Evolutionary conservation across 2,329 filamentous ascomycete species (phyloP), one percentile per base, ranked within the genome.

Genomic region (Stylonectria norvegica): DNA sequence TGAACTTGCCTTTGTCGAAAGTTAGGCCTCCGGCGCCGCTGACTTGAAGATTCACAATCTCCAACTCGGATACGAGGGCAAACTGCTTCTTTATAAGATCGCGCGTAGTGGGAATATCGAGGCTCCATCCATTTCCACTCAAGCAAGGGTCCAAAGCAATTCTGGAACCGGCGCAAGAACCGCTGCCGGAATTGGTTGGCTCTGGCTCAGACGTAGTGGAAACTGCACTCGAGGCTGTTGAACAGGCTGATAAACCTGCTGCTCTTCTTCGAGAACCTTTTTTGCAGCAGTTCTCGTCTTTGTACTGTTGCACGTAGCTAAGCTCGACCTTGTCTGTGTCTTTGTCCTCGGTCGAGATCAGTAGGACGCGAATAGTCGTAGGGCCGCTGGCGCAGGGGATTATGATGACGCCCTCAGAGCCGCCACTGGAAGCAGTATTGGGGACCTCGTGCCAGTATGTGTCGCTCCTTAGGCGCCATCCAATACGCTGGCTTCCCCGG

Each of bases 111-210:
- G 39, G 29, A n/a, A 36, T 28, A 27, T 42, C 34, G 12, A 42
- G 34, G 10, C 12, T 18, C 29, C 29, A 34, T 5, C 12, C n/a
- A 17, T 25, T 25, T 7, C 22, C 7, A 12, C 29, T 34, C 38
- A 40, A 23, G 25, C 38, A 40, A 9, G 31, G 38, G 17, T 40
- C 38, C 38, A 40, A 34, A 3, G 38, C 20, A 8, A 40, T 40
- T 8, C 18, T 22, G 18, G 38, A 40, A 9, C 23, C 38, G 11
- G 38, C 15, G 3, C 38, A 40, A 10, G 38, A 40, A 6, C 25
- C 23, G 12, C 31, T 29, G 6, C 14, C 38, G 12, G 22, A 7
- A 7, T 25, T 12, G 9, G 36, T 40, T 14, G 38, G 38, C 20
- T 23, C 17, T 8, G 38, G 31, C 6, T 14, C 38, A n/a, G 38